phyloP scores from a whole-genome alignment of 768 basidiomycete genomes.

The Botryobasidium botryosum region DNA sequence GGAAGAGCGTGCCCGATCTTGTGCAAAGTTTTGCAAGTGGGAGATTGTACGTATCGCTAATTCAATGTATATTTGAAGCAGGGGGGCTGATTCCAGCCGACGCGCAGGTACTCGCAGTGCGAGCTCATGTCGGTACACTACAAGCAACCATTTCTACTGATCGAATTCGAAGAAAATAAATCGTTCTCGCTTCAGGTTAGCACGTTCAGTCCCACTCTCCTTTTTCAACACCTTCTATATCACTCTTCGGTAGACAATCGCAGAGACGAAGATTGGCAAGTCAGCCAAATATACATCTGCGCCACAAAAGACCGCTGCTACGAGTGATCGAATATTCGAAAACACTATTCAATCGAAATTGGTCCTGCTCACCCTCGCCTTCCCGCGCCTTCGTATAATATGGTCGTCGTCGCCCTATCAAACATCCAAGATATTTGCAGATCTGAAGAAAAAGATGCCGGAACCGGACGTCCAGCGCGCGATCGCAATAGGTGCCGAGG shows the following conservation, averaged over 20 bases:
- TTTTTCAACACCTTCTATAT: neutral
- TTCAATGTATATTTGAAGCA: neutral
- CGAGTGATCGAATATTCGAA: neutral
- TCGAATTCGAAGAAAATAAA: slow-evolving; percentile 97
- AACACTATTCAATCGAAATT: slow-evolving; percentile 73
- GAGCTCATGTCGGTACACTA: slow-evolving; percentile 95
- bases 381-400: slow-evolving; percentile 84
- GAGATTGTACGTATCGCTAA: slow-evolving; percentile 45
- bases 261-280: neutral
- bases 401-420: slow-evolving; percentile 96
- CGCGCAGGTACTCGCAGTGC: slow-evolving; percentile 78
- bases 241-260: neutral
- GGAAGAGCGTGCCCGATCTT: slow-evolving; percentile 87
- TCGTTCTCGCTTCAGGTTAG: slow-evolving; percentile 74
- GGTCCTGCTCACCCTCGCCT: slow-evolving; percentile 72
- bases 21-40: slow-evolving; percentile 90
- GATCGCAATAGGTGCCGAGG: slow-evolving; percentile 64
- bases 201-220: neutral
- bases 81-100: neutral
- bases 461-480: slow-evolving; percentile 73
- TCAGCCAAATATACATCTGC: neutral
- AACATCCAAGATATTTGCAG: slow-evolving; percentile 80
- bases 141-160: slow-evolving; percentile 80
- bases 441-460: slow-evolving; percentile 61
- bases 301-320: too few species aligned